Base-by-base conservation (phyloP, 179 eudicot genomes). In the Carnegiea gigantea region DNA sequence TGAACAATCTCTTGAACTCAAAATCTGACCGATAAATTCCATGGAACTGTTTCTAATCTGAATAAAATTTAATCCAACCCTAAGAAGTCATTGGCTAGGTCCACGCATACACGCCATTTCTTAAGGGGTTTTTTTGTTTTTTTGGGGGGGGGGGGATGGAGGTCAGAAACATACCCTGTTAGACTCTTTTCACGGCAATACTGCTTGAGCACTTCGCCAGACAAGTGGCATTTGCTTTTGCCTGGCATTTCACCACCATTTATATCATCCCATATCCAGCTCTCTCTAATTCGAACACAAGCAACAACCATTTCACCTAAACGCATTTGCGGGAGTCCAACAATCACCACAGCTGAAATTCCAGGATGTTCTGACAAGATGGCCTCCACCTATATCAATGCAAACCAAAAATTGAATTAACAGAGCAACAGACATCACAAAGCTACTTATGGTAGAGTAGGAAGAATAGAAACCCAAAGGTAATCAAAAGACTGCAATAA, bases 301-400 rank as follows among this genome's bases (percentile, higher is more conserved):
- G 93, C 97, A 24, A 91, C 86, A 20, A 91, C 96, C 89, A 90
- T 91, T 90, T 96, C 99, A 44, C 92, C 84, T 33, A 92, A 82
- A 48, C 93, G 91, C 65, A 84, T 6, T 59, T 94, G 87, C 30
- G 97, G 93, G 79, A 92, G 81, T 78, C 99, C 99, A 54, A 92
- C 79, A 12, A 92, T 92, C 28, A 88, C 90, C 21, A 83, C 85
- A 1, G 84, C 81, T 21, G 78, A 79, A 79, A 96, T 84, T 57
- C 98, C 98, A 18, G 93, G 96, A 91, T 96, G 99, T 83, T 86
- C 90, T 30, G 85, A 87, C 79, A 96, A 53, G 43, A 92, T 80
- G 65, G 85, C 86, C 87, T 96, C 99, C 30, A 94, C 95, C 99
- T 94, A 59, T 60, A 24, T 80, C 76, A 76, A 65, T 77, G 36